A percentile compares a stretch with the other conserved stretches of the same genome.
These are phyloP conservation scores for Boletus fagicola DNA, from an alignment of 768 basidiomycete genomes.

Conservation along the genomic window DNA sequence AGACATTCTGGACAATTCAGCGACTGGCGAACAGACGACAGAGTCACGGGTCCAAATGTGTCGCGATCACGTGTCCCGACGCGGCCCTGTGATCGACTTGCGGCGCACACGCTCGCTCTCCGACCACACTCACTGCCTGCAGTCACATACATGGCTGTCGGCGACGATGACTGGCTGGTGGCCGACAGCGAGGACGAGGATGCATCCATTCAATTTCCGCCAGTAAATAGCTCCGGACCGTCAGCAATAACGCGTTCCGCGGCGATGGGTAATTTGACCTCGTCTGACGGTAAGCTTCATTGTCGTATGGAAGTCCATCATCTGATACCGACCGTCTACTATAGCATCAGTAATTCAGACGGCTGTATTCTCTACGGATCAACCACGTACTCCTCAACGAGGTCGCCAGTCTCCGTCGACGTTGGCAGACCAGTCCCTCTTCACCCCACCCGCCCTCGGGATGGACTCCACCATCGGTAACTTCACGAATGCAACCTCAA, in stretches of 20 bases:
- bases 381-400: slow-evolving; percentile 15
- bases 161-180: slow-evolving; percentile 42
- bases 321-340: not conserved
- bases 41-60: not conserved
- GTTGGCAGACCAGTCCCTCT: slow-evolving; percentile 21
- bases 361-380: slow-evolving; percentile 13
- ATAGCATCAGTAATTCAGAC: slow-evolving; percentile 23
- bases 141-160: slow-evolving; percentile 10
- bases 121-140: not conserved
- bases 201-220: not conserved
- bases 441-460: slow-evolving; percentile 23
- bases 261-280: not conserved
- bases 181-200: slow-evolving; percentile 48
- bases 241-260: not conserved
- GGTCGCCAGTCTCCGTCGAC: slow-evolving; percentile 3
- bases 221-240: not conserved
- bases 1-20: slow-evolving; percentile 6
- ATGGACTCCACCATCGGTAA: slow-evolving; percentile 10
- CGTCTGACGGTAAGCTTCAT: slow-evolving; percentile 10
- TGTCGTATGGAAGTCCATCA: not conserved
- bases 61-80: slow-evolving; percentile 29
- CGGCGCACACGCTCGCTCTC: not conserved
- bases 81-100: slow-evolving; percentile 5
- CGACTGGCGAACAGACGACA: not conserved
- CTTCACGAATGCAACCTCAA: slow-evolving; percentile 15